These are phyloP conservation scores for Ogataea pilisensis DNA, from an alignment of 805 yeast genomes.

Conservation along the genomic window DNA sequence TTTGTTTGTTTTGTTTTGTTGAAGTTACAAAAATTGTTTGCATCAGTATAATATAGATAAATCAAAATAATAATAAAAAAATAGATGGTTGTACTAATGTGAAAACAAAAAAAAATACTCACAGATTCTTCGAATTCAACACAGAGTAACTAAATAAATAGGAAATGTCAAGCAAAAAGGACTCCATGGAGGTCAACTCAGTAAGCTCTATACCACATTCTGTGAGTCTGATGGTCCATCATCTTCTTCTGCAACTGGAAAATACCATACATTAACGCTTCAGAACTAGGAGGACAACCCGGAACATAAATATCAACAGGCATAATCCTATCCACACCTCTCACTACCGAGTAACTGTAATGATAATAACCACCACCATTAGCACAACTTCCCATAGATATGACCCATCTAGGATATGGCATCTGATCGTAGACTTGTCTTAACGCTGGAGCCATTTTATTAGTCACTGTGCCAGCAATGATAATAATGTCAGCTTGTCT, in stretches of 20 bases:
- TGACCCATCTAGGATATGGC: conserved; percentile 95
- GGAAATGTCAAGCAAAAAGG: background rate
- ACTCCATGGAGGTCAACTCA: conserved; percentile 4
- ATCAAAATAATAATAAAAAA: conserved; percentile 1
- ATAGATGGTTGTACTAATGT: conserved; percentile 3
- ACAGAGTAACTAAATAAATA: too few relatives aligned
- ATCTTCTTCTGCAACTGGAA: conserved; percentile 87
- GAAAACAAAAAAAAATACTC: conserved; percentile 1
- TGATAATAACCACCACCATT: conserved; percentile 93
- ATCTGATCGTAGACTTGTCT: conserved; percentile 92
- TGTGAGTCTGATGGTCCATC: conserved; percentile 73
- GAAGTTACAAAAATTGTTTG: too few relatives aligned
- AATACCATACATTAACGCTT: conserved; percentile 87
- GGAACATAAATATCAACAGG: conserved; percentile 92
- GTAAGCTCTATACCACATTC: conserved; percentile 76
- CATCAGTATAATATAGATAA: too few relatives aligned
- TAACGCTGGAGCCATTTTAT: conserved; percentile 90
- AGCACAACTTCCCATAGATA: conserved; percentile 92
- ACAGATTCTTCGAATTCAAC: background rate
- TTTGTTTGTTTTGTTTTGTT: too few relatives aligned
- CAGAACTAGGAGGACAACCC: conserved; percentile 90
- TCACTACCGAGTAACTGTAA: conserved; percentile 81
- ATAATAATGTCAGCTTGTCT: conserved; percentile 91
- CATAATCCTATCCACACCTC: conserved; percentile 85
- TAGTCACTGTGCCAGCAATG: conserved; percentile 88